Percentiles rank a stretch among this genome's conserved stretches.
Conservation (phyloP, 129 eudicot genomes). For the Gnaphalium uliginosum region DNA sequence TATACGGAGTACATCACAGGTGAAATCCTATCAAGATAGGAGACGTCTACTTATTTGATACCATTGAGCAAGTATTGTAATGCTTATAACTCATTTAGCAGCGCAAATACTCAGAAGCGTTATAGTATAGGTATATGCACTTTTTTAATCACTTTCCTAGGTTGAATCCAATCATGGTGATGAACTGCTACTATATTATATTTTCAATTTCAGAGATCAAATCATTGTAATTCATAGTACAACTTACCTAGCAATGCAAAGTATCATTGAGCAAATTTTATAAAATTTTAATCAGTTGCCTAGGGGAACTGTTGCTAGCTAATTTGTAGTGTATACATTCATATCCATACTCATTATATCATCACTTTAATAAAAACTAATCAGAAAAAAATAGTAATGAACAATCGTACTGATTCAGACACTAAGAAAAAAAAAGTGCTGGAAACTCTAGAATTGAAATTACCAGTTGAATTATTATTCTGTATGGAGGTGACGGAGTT, state of each 20-base stretch:
- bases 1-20: not conserved
- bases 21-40: not conserved
- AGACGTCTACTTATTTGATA: not conserved
- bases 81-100: not conserved
- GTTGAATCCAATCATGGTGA: not conserved
- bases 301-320: not conserved
- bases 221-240: not conserved
- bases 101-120: not conserved
- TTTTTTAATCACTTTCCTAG: not conserved
- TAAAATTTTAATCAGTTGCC: not conserved
- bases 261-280: not conserved
- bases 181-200: no score
- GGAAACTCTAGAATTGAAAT: slow-evolving; percentile 3
- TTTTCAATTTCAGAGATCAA: no score
- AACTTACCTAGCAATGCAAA: not conserved
- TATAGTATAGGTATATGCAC: not conserved
- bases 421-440: not conserved
- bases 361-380: no score
- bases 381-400: not conserved
- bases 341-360: not conserved
- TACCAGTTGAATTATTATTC: not conserved
- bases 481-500: slow-evolving; percentile 4
- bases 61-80: no score
- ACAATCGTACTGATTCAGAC: not conserved
- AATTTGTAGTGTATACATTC: not conserved